Percentiles rank a stretch among this genome's conserved stretches.
Evolutionary conservation across 176 grass and related monocot genomes (phyloP).

Genomic region (Tillandsia fasciculata): DNA sequence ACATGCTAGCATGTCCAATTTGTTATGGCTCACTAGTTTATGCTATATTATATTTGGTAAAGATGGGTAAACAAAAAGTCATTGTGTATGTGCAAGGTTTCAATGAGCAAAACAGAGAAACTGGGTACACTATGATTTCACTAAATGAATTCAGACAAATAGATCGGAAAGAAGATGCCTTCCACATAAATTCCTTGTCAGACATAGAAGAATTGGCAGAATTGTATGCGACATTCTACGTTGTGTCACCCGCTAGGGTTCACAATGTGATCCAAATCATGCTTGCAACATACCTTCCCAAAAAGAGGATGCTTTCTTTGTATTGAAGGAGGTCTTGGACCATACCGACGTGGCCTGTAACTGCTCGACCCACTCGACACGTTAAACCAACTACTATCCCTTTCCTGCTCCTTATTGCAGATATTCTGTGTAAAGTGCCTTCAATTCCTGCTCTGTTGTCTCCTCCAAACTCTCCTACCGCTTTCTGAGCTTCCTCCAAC

Average conservation of each 20-base stretch:
- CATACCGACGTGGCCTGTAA: constrained; percentile 93
- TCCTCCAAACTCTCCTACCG: constrained; percentile 91
- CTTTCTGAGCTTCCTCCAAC: constrained; percentile 67
- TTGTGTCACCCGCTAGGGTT: too few species aligned
- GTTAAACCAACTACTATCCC: constrained; percentile 88
- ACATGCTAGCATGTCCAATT: background rate
- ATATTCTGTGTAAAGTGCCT: constrained; percentile 98
- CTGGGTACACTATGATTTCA: too few species aligned
- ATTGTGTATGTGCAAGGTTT: too few species aligned
- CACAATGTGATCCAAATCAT: background rate
- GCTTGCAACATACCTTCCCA: constrained; percentile 49
- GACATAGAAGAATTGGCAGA: too few species aligned
- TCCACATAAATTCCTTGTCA: too few species aligned
- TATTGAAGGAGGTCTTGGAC: constrained; percentile 76
- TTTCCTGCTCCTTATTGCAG: constrained; percentile 96
- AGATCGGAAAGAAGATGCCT: too few species aligned
- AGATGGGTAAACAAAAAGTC: too few species aligned
- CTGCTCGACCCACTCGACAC: constrained; percentile 85
- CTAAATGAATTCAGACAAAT: too few species aligned
- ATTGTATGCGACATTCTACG: too few species aligned
- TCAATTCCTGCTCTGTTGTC: constrained; percentile 87
- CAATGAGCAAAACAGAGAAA: too few species aligned
- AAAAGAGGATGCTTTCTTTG: constrained; percentile 88
- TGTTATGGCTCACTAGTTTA: too few species aligned
- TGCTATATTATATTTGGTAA: too few species aligned